Evolutionary conservation across 768 basidiomycete species (phyloP).

Genomic region (Tulasnella sp.): DNA sequence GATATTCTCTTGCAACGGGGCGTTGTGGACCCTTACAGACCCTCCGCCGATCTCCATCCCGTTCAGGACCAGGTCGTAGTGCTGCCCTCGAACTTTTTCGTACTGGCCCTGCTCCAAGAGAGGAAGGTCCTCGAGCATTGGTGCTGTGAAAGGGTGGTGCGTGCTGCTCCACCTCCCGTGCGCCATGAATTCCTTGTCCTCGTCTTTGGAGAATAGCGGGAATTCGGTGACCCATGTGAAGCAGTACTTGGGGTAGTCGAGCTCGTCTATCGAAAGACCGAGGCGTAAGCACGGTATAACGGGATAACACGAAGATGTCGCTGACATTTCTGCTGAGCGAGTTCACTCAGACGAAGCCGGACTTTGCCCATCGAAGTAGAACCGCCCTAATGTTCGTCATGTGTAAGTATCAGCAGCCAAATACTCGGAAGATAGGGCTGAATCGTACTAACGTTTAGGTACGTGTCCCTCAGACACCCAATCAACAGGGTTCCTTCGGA

Average conservation of each 20-base stretch:
- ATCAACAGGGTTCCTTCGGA: not conserved
- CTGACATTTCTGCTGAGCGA: slow-evolving; percentile 52
- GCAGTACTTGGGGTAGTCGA: slow-evolving; percentile 38
- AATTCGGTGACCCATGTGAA: slow-evolving; percentile 97
- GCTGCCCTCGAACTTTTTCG: slow-evolving; percentile 74
- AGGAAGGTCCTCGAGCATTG: slow-evolving; percentile 80
- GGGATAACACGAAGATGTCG: slow-evolving; percentile 12
- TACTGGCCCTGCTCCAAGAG: slow-evolving; percentile 61
- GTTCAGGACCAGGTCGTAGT: slow-evolving; percentile 92
- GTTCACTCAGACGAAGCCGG: slow-evolving; percentile 49
- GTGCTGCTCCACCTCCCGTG: slow-evolving; percentile 84
- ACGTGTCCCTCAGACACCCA: not conserved
- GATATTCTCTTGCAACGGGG: slow-evolving; percentile 73
- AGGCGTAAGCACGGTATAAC: slow-evolving; percentile 7
- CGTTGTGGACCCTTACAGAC: slow-evolving; percentile 86
- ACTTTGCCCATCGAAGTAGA: slow-evolving; percentile 70
- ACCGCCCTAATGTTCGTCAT: slow-evolving; percentile 48
- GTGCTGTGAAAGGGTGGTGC: slow-evolving; percentile 95
- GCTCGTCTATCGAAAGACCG: not conserved
- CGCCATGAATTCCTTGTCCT: slow-evolving; percentile 77
- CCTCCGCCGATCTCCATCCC: slow-evolving; percentile 92
- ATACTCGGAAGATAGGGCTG: not conserved
- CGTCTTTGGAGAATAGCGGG: slow-evolving; percentile 82
- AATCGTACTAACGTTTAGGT: not conserved
- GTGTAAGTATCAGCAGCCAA: not conserved